A percentile compares a stretch with the other conserved stretches of the same genome.
These are phyloP conservation scores for Pythium monospermum DNA, from an alignment of 352 stramenopile genomes.

Conservation along the genomic window DNA sequence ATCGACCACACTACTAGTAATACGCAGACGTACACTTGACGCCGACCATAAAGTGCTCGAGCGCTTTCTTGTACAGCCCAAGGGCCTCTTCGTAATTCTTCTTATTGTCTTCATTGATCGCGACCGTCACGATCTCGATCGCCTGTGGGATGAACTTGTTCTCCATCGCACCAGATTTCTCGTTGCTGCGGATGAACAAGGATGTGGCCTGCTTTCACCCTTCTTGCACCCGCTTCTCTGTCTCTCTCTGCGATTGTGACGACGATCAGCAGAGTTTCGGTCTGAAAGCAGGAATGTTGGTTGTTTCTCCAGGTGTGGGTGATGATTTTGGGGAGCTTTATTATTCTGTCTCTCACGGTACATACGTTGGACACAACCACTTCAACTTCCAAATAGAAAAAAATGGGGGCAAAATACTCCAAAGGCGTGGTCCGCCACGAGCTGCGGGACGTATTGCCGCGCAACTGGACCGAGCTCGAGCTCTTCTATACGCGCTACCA, in stretches of 20 bases:
- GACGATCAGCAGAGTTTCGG: too few species aligned
- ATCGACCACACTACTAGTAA: too few species aligned
- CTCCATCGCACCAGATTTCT: slow-evolving; percentile 46
- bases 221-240: too few species aligned
- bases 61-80: slow-evolving; percentile 83
- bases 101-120: slow-evolving; percentile 86
- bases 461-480: slow-evolving; percentile 48
- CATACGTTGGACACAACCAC: slow-evolving; percentile 11
- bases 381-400: slow-evolving; percentile 17
- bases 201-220: too few species aligned
- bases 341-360: slow-evolving; percentile 22
- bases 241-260: not conserved
- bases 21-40: slow-evolving; percentile 66
- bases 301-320: slow-evolving; percentile 1
- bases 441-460: slow-evolving; percentile 40
- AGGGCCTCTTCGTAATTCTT: slow-evolving; percentile 89
- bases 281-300: slow-evolving; percentile 11
- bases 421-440: slow-evolving; percentile 34
- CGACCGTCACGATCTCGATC: slow-evolving; percentile 85
- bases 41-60: slow-evolving; percentile 88
- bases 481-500: slow-evolving; percentile 54
- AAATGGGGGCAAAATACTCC: slow-evolving; percentile 57
- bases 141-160: slow-evolving; percentile 90
- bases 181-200: not conserved
- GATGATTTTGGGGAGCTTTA: slow-evolving; percentile 8